Percentiles rank a stretch among this genome's conserved stretches.
phyloP scores from a whole-genome alignment of 2,329 filamentous ascomycete genomes.

The Chaetomiaceae sp. region DNA sequence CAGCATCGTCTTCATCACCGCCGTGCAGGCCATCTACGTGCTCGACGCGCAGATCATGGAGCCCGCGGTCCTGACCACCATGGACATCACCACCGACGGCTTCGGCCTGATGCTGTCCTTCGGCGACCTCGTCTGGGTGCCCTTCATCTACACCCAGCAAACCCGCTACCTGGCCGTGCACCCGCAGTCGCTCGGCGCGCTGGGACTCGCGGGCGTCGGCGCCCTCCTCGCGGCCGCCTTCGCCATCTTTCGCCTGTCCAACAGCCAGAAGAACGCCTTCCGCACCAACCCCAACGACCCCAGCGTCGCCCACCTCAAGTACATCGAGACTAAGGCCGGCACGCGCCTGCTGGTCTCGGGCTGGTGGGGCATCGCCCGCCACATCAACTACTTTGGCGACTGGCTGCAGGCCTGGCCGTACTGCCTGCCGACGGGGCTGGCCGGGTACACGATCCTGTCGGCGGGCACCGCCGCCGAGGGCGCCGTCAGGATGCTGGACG shows the following conservation, averaged over 20 bases:
- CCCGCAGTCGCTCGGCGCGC: conserved; percentile 69
- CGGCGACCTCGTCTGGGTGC: conserved; percentile 88
- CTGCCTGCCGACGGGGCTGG: conserved; percentile 76
- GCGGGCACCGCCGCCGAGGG: conserved; percentile 47
- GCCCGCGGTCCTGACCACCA: conserved; percentile 82
- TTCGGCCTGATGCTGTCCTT: conserved; percentile 95
- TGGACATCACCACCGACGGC: conserved; percentile 88
- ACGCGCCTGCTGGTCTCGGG: conserved; percentile 77
- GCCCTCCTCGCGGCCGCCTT: conserved; percentile 69
- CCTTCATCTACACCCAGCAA: conserved; percentile 82
- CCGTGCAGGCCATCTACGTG: conserved; percentile 76
- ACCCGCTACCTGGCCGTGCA: conserved; percentile 79
- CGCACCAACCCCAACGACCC: conserved; percentile 81
- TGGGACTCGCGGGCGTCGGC: conserved; percentile 60
- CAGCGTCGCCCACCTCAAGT: conserved; percentile 71
- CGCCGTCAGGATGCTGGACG: conserved; percentile 53
- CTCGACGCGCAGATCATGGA: conserved; percentile 86
- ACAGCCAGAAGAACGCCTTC: conserved; percentile 94
- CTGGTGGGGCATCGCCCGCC: conserved; percentile 89
- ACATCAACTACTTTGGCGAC: conserved; percentile 95
- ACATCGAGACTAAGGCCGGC: conserved; percentile 77
- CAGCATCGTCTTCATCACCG: conserved; percentile 73
- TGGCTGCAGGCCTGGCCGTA: conserved; percentile 94
- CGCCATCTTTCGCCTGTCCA: conserved; percentile 87
- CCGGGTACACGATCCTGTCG: conserved; percentile 70